Conservation (phyloP, 1,284 basidiomycete genomes). For the Peniophora sp. region DNA sequence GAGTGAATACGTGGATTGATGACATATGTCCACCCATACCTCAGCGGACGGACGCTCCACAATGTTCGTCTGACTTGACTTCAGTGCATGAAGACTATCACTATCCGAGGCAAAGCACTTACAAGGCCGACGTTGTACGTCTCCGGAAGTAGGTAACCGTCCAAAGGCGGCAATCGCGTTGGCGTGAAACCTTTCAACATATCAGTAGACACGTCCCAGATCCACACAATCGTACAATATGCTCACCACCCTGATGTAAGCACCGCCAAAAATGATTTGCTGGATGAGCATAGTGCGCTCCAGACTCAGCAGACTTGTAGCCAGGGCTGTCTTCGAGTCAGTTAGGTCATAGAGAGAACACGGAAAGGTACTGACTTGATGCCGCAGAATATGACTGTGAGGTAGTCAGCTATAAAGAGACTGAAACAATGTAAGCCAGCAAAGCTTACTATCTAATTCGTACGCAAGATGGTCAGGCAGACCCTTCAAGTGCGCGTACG, state of each 20-base stretch:
- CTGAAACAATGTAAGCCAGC: background rate
- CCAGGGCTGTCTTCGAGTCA: background rate
- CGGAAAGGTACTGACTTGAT: constrained; percentile 49
- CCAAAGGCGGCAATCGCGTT: constrained; percentile 31
- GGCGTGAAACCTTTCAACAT: constrained; percentile 46
- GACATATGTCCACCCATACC: constrained; percentile 19
- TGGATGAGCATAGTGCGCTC: constrained; percentile 47
- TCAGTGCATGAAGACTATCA: too few species aligned
- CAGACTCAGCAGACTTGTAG: constrained; percentile 11
- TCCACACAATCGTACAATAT: background rate
- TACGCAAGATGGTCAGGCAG: constrained; percentile 33
- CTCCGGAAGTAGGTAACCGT: constrained; percentile 39
- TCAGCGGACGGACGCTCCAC: constrained; percentile 50
- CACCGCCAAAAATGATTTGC: constrained; percentile 43
- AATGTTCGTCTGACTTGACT: constrained; percentile 47
- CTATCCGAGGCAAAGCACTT: background rate
- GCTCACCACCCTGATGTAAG: constrained; percentile 30
- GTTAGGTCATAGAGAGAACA: background rate
- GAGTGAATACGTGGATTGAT: background rate
- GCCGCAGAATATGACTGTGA: constrained; percentile 54
- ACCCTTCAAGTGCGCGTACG: constrained; percentile 36
- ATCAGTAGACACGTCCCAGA: background rate
- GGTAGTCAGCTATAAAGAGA: background rate
- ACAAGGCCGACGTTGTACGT: constrained; percentile 46
- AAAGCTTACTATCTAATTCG: constrained; percentile 34